These are phyloP conservation scores for Suillus lakei DNA, from an alignment of 768 basidiomycete genomes.

Conservation along the genomic window DNA sequence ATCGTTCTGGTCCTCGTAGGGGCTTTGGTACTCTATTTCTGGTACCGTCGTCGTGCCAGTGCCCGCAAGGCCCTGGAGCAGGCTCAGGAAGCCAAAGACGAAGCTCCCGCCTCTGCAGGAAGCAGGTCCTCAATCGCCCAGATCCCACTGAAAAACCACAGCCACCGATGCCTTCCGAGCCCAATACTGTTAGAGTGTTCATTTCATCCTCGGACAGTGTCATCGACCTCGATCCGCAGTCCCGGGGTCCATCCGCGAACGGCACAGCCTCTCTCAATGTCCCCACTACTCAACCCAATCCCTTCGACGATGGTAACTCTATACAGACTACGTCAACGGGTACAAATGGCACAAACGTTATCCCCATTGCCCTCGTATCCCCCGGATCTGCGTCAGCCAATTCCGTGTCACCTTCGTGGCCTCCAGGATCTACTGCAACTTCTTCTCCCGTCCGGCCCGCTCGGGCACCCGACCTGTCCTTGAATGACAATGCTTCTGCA, in stretches of 20 bases:
- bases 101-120: slow-evolving; percentile 77
- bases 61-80: slow-evolving; percentile 39
- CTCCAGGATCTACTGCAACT: slow-evolving; percentile 19
- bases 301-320: slow-evolving; percentile 77
- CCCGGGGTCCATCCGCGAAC: slow-evolving; percentile 36
- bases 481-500: slow-evolving; percentile 67
- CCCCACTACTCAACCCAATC: slow-evolving; percentile 51
- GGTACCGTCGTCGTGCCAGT: slow-evolving; percentile 65
- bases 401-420: slow-evolving; percentile 40
- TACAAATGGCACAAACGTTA: slow-evolving; percentile 83
- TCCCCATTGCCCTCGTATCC: slow-evolving; percentile 81
- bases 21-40: slow-evolving; percentile 56
- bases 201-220: slow-evolving; percentile 51
- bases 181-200: slow-evolving; percentile 53
- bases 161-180: slow-evolving; percentile 36
- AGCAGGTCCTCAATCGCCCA: slow-evolving; percentile 81
- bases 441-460: slow-evolving; percentile 57
- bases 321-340: slow-evolving; percentile 78
- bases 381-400: slow-evolving; percentile 47
- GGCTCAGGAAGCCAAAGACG: slow-evolving; percentile 49
- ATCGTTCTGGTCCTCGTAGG: slow-evolving; percentile 61
- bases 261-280: slow-evolving; percentile 10
- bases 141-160: slow-evolving; percentile 74
- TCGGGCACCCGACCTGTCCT: slow-evolving; percentile 63
- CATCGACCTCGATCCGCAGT: slow-evolving; percentile 64